These are phyloP conservation scores for Tylopilus orsonianus DNA, from an alignment of 1,284 basidiomycete species.

Conservation along the genomic window DNA sequence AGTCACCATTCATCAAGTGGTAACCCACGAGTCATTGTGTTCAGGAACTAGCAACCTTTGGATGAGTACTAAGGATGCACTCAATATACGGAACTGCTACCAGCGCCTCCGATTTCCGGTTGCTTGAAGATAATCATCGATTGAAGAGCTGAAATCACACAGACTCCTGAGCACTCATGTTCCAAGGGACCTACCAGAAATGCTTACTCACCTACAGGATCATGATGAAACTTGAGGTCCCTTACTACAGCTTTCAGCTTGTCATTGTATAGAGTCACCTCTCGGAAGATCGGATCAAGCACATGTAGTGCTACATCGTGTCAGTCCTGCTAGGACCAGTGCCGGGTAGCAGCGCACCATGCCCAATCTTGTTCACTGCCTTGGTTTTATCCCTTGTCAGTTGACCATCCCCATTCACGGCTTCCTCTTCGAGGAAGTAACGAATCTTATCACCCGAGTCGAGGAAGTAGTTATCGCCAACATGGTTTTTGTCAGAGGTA, in stretches of 20 bases:
- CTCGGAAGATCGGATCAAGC: constrained; percentile 79
- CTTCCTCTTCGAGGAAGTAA: constrained; percentile 86
- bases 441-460: constrained; percentile 90
- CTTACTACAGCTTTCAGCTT: constrained; percentile 64
- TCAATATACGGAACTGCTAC: constrained; percentile 39
- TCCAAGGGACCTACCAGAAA: background rate
- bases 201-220: constrained; percentile 67
- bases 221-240: constrained; percentile 76
- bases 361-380: constrained; percentile 83
- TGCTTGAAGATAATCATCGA: constrained; percentile 96
- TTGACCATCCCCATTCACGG: constrained; percentile 60
- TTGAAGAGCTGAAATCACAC: constrained; percentile 67
- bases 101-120: constrained; percentile 84
- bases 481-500: constrained; percentile 72
- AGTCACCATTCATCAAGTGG: background rate
- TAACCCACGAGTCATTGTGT: constrained; percentile 79
- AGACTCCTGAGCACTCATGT: background rate
- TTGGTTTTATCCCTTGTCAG: constrained; percentile 76
- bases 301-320: constrained; percentile 66
- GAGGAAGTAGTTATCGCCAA: constrained; percentile 93
- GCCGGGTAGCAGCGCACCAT: constrained; percentile 47
- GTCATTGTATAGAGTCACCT: constrained; percentile 76
- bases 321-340: background rate
- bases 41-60: constrained; percentile 55
- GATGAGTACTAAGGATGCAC: constrained; percentile 1